Conservation (phyloP, 495 filamentous ascomycete species). For the Trichoderma erinaceum region DNA sequence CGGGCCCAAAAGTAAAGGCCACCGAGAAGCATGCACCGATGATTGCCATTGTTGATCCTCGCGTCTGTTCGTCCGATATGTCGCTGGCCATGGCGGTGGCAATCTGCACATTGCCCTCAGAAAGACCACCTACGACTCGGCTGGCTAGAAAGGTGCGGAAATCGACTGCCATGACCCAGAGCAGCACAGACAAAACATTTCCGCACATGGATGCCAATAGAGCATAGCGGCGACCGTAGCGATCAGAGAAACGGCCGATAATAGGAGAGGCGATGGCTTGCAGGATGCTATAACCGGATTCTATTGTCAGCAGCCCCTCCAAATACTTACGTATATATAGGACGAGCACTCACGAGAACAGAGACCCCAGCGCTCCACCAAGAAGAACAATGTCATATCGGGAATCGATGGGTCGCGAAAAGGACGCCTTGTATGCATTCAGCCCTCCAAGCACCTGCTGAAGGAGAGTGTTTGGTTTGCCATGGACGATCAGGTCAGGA, state of each 20-base stretch:
- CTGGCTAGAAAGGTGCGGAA: slow-evolving; percentile 94
- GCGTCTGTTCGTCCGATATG: slow-evolving; percentile 73
- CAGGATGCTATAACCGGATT: slow-evolving; percentile 44
- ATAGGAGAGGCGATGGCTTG: slow-evolving; percentile 90
- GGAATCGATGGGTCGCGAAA: slow-evolving; percentile 87
- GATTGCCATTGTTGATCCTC: slow-evolving; percentile 88
- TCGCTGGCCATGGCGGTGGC: slow-evolving; percentile 96
- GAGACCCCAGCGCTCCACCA: slow-evolving; percentile 85
- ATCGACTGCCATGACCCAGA: slow-evolving; percentile 89
- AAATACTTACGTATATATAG: not conserved
- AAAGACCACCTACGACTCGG: slow-evolving; percentile 84
- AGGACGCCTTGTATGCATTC: slow-evolving; percentile 92
- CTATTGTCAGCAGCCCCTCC: slow-evolving; percentile 4
- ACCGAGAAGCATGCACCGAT: slow-evolving; percentile 96
- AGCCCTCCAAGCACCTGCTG: slow-evolving; percentile 73
- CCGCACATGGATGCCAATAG: slow-evolving; percentile 91
- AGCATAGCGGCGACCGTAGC: slow-evolving; percentile 79
- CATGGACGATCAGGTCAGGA: slow-evolving; percentile 45
- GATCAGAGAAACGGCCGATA: slow-evolving; percentile 83
- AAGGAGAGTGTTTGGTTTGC: slow-evolving; percentile 54
- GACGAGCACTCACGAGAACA: slow-evolving; percentile 58
- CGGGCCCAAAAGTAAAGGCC: slow-evolving; percentile 92
- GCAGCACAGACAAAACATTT: slow-evolving; percentile 83
- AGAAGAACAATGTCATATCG: slow-evolving; percentile 96
- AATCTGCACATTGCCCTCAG: slow-evolving; percentile 94